These are phyloP conservation scores for Acacia confusa DNA, from an alignment of 306 rosid species.

Conservation along the genomic window DNA sequence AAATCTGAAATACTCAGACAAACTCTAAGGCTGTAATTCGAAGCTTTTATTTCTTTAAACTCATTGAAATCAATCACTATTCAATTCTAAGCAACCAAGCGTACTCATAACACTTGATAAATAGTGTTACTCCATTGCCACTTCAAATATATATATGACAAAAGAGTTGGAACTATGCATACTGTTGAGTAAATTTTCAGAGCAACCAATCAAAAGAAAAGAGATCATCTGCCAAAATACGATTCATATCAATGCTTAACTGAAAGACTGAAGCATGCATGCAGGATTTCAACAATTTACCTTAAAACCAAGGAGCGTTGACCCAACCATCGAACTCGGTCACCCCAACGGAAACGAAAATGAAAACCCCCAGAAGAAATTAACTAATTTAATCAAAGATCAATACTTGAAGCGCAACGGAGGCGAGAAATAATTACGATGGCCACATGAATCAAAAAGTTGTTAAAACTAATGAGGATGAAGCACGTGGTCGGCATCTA, in stretches of 20 bases:
- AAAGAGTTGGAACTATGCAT: background rate
- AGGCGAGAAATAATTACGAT: background rate
- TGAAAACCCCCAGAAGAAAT: background rate
- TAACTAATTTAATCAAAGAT: background rate
- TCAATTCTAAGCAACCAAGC: conserved; percentile 6
- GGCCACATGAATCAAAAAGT: background rate
- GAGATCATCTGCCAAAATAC: background rate
- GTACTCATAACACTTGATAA: background rate
- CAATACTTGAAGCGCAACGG: background rate
- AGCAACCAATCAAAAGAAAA: background rate
- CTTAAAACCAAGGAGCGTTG: background rate
- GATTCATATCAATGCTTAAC: background rate
- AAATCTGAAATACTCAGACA: background rate
- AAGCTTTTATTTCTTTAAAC: background rate
- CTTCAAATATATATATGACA: background rate
- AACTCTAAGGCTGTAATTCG: background rate
- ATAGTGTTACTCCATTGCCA: background rate
- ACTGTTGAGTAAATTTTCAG: background rate
- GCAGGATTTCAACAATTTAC: background rate
- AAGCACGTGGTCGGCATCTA: background rate
- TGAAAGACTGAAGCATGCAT: background rate
- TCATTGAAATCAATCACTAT: background rate
- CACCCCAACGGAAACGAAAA: background rate
- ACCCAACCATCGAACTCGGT: background rate
- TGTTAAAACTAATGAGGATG: background rate